These are phyloP conservation scores for Taxawa tesnikishii DNA, from an alignment of 2,329 filamentous ascomycete species.

Conservation along the genomic window DNA sequence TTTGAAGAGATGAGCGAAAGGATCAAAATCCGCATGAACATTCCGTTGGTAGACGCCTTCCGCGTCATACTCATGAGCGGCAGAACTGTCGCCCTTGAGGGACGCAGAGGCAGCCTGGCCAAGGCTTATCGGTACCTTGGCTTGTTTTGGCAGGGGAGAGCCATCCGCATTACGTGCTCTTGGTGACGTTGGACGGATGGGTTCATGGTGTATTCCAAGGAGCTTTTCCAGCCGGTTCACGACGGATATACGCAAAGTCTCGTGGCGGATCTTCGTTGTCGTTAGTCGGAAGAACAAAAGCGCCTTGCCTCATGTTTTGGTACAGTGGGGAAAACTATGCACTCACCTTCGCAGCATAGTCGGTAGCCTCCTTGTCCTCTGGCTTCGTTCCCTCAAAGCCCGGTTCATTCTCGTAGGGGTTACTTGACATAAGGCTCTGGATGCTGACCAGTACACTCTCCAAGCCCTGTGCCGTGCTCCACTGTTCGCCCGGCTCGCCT, in stretches of 20 bases:
- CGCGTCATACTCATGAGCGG: too few species aligned
- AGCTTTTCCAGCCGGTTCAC: conserved; percentile 76
- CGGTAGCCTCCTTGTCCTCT: conserved; percentile 1
- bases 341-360: conserved; percentile 7
- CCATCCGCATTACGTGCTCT: too few species aligned
- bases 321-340: too few species aligned
- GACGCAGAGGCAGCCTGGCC: too few species aligned
- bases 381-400: conserved; percentile 68
- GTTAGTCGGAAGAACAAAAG: conserved; percentile 5
- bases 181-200: too few species aligned
- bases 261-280: conserved; percentile 66
- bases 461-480: conserved; percentile 90
- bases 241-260: conserved; percentile 75
- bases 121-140: too few species aligned
- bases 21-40: conserved; percentile 59
- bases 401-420: conserved; percentile 93
- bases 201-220: conserved; percentile 56
- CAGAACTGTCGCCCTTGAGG: too few species aligned
- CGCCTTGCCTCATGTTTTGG: too few species aligned
- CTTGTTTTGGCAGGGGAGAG: too few species aligned
- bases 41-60: too few species aligned
- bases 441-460: conserved; percentile 93
- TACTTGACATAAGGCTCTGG: conserved; percentile 86
- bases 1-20: conserved; percentile 85
- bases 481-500: conserved; percentile 75